These are phyloP conservation scores for Gloeopeniophorella convolvens DNA, from an alignment of 768 basidiomycete species.

Conservation along the genomic window DNA sequence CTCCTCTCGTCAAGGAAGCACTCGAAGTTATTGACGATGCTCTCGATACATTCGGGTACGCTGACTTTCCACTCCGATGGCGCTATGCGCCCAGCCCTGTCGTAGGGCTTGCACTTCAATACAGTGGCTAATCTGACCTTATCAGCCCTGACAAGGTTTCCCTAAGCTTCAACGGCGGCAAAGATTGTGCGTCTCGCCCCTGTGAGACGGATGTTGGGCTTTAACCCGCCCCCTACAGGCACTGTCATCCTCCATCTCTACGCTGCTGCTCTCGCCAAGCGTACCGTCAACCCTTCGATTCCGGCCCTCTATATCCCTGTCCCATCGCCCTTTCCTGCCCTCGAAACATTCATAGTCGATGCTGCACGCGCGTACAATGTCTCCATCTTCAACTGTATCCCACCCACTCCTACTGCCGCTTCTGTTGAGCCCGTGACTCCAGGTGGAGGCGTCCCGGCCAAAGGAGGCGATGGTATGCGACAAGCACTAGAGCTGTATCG, in stretches of 20 bases:
- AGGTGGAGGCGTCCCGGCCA: slow-evolving; percentile 28
- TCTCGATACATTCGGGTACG: slow-evolving; percentile 78
- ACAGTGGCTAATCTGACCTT: slow-evolving; percentile 8
- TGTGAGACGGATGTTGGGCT: not conserved
- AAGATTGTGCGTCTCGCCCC: slow-evolving; percentile 69
- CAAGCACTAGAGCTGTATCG: slow-evolving; percentile 72
- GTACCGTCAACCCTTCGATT: slow-evolving; percentile 33
- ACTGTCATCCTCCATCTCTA: slow-evolving; percentile 93
- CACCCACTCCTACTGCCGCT: slow-evolving; percentile 26
- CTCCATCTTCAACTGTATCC: slow-evolving; percentile 57
- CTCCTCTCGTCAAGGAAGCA: slow-evolving; percentile 66
- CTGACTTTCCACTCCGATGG: slow-evolving; percentile 21
- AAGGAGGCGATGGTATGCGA: slow-evolving; percentile 71
- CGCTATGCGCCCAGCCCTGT: not conserved
- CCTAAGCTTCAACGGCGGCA: slow-evolving; percentile 97
- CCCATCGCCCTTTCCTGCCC: slow-evolving; percentile 75
- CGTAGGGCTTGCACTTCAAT: not conserved
- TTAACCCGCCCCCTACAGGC: slow-evolving; percentile 41
- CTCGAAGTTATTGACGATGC: slow-evolving; percentile 74
- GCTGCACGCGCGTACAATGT: slow-evolving; percentile 61
- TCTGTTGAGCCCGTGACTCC: slow-evolving; percentile 42
- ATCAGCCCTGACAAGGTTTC: slow-evolving; percentile 48
- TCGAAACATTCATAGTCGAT: slow-evolving; percentile 78
- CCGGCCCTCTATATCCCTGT: slow-evolving; percentile 83
- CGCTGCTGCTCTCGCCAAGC: slow-evolving; percentile 55